Base-by-base conservation (phyloP, 805 yeast species). In the Lipomyces mesembrius region DNA sequence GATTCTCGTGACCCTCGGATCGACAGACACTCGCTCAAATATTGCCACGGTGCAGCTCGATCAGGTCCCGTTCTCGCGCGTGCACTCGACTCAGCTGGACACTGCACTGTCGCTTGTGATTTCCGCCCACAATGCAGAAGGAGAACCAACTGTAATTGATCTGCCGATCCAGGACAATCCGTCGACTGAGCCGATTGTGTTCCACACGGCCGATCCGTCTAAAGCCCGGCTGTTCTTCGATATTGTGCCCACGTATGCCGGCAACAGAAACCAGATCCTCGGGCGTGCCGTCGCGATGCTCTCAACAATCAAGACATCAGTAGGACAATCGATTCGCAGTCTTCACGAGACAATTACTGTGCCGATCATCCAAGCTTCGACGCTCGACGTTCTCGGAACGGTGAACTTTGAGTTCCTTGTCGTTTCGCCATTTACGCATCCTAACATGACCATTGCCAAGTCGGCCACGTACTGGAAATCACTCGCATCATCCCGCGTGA, bases 381-480 rank as follows among this genome's bases (percentile, higher is more conserved):
- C 90, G 5, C 79, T 94, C 73, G 92, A 90, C 67, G 84, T 91
- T 7, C 79, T 94, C 71, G 98, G 98, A 2, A 81, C 84, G 2
- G 81, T 94, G 29, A 85, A 86, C 63, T 93, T 94, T 76, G 97
- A 92, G 74, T 84, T 87, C 61, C 77, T 90, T 77, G 77, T 88
- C 55, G 89, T 91, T 3, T 85, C 83, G 12, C 88, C 97, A 1
- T 94, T 93, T 74, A 75, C 76, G 49, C 96, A 92, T 75, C 87
- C 87, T 8, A 83, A 84, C 53, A 85, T 89, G 87, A 83, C 84
- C 11, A 78, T 89, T n/a, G 77, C 76, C 78, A 69, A 89, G 72
- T 84, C 91, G 0, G 89, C 90, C 62, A 88, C 95, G 1, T 93
- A 92, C 79, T 94, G 98, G 98, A 91, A 90, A 74, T 91, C 95